These are phyloP conservation scores for Xylaria venustula DNA, from an alignment of 495 filamentous ascomycete species.

Conservation along the genomic window DNA sequence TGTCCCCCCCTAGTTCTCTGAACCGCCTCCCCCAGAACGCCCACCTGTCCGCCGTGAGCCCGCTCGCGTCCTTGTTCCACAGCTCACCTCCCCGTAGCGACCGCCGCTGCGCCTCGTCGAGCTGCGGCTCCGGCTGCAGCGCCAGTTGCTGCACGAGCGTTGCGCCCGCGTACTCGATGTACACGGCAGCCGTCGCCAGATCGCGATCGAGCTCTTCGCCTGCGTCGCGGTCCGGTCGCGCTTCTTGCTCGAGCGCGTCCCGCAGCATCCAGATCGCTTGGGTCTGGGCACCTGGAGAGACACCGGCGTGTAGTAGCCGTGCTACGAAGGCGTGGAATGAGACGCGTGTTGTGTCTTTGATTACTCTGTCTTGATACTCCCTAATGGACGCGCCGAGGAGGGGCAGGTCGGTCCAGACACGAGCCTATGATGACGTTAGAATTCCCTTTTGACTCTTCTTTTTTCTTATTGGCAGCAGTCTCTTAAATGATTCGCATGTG, in stretches of 20 bases:
- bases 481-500: not conserved
- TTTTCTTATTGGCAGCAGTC: too few relatives aligned
- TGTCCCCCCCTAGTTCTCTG: slow-evolving; percentile 16
- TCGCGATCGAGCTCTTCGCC: slow-evolving; percentile 3
- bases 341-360: not conserved
- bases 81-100: slow-evolving; percentile 15
- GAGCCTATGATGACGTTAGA: slow-evolving; percentile 3
- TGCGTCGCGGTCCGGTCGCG: not conserved
- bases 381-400: slow-evolving; percentile 18
- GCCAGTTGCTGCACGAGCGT: slow-evolving; percentile 17
- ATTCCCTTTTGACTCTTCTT: not conserved
- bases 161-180: slow-evolving; percentile 27
- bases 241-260: slow-evolving; percentile 19
- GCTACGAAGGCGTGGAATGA: slow-evolving; percentile 27
- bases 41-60: slow-evolving; percentile 22
- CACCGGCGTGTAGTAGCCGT: slow-evolving; percentile 18
- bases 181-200: slow-evolving; percentile 21
- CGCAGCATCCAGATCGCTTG: slow-evolving; percentile 27
- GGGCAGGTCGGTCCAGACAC: slow-evolving; percentile 24
- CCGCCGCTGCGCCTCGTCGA: slow-evolving; percentile 14
- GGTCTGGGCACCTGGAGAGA: slow-evolving; percentile 6
- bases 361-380: slow-evolving; percentile 14
- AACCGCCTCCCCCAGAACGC: slow-evolving; percentile 24
- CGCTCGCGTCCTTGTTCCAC: slow-evolving; percentile 18
- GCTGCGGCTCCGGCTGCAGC: slow-evolving; percentile 14